Evolutionary conservation across 2,329 filamentous ascomycete genomes (phyloP), one percentile per base, ranked within the genome.

Genomic region (Sordariomycetes sp.): DNA sequence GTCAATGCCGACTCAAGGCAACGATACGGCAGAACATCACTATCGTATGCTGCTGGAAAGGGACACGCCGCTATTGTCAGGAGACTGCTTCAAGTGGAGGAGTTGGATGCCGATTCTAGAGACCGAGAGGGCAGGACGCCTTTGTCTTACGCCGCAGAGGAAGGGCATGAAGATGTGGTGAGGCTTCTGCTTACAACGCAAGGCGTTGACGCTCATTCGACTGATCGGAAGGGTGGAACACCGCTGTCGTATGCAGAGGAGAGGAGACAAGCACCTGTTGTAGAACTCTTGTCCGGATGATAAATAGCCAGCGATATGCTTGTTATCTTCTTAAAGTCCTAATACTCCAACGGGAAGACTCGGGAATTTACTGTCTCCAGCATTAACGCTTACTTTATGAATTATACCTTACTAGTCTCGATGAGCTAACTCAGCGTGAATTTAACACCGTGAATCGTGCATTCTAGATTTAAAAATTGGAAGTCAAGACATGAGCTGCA

Each of bases 1-100:
- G 29, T 21, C 29, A 20, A 32, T 19, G 18, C 32, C 10, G 25
- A 36, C 17, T 9, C 29, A 5, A 26, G 21, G 9, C 29, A 36
- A 14, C 8, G 17, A 18, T 18, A 21, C 4, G 23, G 29, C 12
- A 26, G 32, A 17, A 34, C 25, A 6, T 17, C 32, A 7, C 7
- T 34, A 5, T 25, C 17, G 15, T 34, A 20, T 15, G 9, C 32
- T 17, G 25, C 25, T 7, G 15, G 20, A 17, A 15, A 18, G 9
- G 32, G 25, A 15, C 23, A 26, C 7, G 15, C 16, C 8, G 21
- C 23, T 10, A 24, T 34, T 14, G 21, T 28, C 8, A 9, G 32
- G 11, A 27, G 18, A 12, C 25, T 34, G 11, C 32, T 34, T 18
- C 15, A 21, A 4, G 19, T 10, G 9, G 14, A 18, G n/a, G 30